Conservation (phyloP, 805 yeast genomes). For the Kluyveromyces aestuarii region DNA sequence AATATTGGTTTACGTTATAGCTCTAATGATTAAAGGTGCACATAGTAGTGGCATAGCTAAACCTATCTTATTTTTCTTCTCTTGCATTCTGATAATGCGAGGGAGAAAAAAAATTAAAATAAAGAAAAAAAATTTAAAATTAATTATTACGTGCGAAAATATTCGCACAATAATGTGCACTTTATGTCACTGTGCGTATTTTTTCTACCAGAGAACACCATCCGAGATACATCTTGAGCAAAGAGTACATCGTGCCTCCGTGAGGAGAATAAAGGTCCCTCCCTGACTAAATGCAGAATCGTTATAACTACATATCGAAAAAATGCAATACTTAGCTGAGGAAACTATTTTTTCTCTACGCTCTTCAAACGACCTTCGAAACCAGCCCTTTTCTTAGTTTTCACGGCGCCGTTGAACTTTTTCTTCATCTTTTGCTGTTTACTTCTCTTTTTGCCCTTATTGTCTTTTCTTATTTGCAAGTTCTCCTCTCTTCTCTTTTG, state of each 20-base stretch:
- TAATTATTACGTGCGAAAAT: neutral
- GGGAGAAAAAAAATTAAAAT: neutral
- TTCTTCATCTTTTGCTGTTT: slow-evolving; percentile 59
- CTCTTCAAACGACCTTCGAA: slow-evolving; percentile 63
- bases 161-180: no score
- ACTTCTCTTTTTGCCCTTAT: slow-evolving; percentile 73
- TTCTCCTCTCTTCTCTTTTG: slow-evolving; percentile 89
- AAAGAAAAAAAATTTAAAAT: no score
- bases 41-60: neutral
- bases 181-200: neutral
- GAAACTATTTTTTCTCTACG: slow-evolving; percentile 17
- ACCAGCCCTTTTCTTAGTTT: slow-evolving; percentile 64
- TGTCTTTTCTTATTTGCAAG: slow-evolving; percentile 72
- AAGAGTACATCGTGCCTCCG: no score
- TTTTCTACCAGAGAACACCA: no score
- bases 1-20: no score
- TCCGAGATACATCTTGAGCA: no score
- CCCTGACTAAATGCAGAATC: neutral
- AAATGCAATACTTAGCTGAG: neutral
- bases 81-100: neutral
- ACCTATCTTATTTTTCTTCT: neutral
- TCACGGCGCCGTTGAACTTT: slow-evolving; percentile 49
- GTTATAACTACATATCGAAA: neutral
- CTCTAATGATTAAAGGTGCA: neutral
- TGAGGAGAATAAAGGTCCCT: neutral